phyloP scores from a whole-genome alignment of 1,284 basidiomycete genomes.

The Meira miltonrushii region DNA sequence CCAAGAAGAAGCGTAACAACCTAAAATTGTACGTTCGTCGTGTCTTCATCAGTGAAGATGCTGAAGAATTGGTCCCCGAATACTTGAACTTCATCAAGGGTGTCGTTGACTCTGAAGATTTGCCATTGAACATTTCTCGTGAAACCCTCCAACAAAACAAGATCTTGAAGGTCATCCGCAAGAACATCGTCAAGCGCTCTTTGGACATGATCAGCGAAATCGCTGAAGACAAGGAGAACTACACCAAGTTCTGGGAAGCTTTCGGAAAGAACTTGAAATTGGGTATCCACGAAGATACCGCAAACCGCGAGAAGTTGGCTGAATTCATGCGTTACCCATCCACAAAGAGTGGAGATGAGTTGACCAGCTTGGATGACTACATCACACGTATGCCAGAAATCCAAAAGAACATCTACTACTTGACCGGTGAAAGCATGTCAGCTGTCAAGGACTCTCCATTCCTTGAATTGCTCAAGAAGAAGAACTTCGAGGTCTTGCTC shows the following conservation, averaged over 20 bases:
- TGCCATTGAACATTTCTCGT: slow-evolving; percentile 99
- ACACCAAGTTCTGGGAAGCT: slow-evolving; percentile 85
- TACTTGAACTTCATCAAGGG: slow-evolving; percentile 99
- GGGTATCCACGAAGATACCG: slow-evolving; percentile 97
- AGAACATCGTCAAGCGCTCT: slow-evolving; percentile 87
- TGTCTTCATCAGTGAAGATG: slow-evolving; percentile 99
- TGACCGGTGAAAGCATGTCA: slow-evolving; percentile 93
- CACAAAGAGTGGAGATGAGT: slow-evolving; percentile 88
- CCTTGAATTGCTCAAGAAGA: slow-evolving; percentile 99
- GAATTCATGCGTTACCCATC: slow-evolving; percentile 99
- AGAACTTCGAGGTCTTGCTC: slow-evolving; percentile 96
- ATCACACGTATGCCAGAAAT: slow-evolving; percentile 99
- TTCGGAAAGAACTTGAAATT: slow-evolving; percentile 65
- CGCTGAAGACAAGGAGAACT: slow-evolving; percentile 99
- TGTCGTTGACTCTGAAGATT: slow-evolving; percentile 94
- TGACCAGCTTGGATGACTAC: slow-evolving; percentile 97
- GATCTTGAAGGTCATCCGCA: slow-evolving; percentile 97
- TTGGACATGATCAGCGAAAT: slow-evolving; percentile 93
- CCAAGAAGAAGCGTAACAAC: slow-evolving; percentile 99
- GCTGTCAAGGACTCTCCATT: slow-evolving; percentile 92
- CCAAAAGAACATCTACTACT: slow-evolving; percentile 94
- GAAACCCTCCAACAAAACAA: slow-evolving; percentile 99
- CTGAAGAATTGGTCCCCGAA: slow-evolving; percentile 98
- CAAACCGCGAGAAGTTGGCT: slow-evolving; percentile 98
- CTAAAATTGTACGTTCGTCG: slow-evolving; percentile 99